Evolutionary conservation across 768 basidiomycete genomes (phyloP), one percentile per base, ranked within the genome.

Genomic region (Boletales sp.): DNA sequence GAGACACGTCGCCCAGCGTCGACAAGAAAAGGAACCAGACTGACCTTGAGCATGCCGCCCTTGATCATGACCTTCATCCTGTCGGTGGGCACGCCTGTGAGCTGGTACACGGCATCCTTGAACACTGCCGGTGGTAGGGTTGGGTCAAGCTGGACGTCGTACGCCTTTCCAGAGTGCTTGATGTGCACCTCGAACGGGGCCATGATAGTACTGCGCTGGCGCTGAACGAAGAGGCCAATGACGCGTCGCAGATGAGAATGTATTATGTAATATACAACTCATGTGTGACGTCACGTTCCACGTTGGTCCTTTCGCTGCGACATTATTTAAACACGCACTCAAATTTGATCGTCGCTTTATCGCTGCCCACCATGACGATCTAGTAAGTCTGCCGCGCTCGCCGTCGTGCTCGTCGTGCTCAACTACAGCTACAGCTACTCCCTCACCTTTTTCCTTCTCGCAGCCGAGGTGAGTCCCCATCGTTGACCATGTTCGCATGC

Each of bases 1-100:
- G 30, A 15, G 18, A 31, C 40, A 24, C 45, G 45, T 58, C 47
- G 53, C 39, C 6, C 3, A 8, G 1, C 4, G 4, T 2, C 35
- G 40, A 1, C 10, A 31, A 30, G 6, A 14, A 24, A 32, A 34
- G 17, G n/a, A 32, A 27, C 30, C 27, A 18, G 17, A 3, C 15
- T 8, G 70, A 90, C 92, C 81, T 94, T 95, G 60, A 97, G 79
- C 47, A 92, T 77, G 34, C 87, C 89, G 47, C 89, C 89, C 66
- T 97, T 97, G 66, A 94, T 79, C 88, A 97, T 94, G 56, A 98
- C 87, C 72, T 98, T 99, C 91, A 97, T 94, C 42, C 94, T 79
- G 63, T 95, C 92, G 32, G 82, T 69, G 4, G 90, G 93, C 3
- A 98, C 87, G 8, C 92, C 93, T 0, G 94, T 97, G 40, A 76